Conservation (phyloP, 345 rosid genomes). For the Nephelium lappaceum region DNA sequence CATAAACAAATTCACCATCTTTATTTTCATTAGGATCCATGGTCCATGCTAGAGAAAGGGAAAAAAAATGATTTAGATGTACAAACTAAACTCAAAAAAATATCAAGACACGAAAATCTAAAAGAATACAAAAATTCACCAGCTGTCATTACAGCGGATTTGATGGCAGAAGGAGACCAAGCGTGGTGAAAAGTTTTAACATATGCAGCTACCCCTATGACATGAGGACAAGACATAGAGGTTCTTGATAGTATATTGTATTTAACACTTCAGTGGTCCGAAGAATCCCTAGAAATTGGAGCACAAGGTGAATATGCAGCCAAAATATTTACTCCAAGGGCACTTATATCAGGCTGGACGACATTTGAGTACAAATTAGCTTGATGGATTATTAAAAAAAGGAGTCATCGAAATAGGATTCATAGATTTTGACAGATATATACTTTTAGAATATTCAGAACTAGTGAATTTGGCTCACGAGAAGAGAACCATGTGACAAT, state of each 20-base stretch:
- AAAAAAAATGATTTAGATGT: background rate
- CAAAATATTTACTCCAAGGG: conserved; percentile 50
- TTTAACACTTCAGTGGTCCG: conserved; percentile 30
- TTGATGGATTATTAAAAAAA: too few species aligned
- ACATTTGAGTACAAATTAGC: too few species aligned
- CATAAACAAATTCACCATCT: conserved; percentile 55
- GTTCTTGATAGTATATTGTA: conserved; percentile 50
- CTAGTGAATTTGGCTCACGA: background rate
- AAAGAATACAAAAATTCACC: conserved; percentile 31
- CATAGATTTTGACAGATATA: background rate
- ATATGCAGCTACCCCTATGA: conserved; percentile 49
- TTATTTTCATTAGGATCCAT: conserved; percentile 34
- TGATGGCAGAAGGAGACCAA: conserved; percentile 69
- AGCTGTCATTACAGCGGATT: conserved; percentile 68
- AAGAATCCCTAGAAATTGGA: too few species aligned
- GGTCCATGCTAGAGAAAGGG: conserved; percentile 36
- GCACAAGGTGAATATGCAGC: conserved; percentile 51
- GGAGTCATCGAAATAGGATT: too few species aligned
- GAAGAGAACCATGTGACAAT: conserved; percentile 19
- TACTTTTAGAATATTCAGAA: conserved; percentile 15
- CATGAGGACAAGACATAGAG: conserved; percentile 68
- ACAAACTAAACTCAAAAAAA: background rate
- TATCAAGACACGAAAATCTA: background rate
- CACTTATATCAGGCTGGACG: conserved; percentile 48
- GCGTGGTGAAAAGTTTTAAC: conserved; percentile 46